Percentiles rank a stretch among this genome's conserved stretches.
Evolutionary conservation across 2,329 filamentous ascomycete genomes (phyloP).

Genomic region (Beauveria pseudobassiana): DNA sequence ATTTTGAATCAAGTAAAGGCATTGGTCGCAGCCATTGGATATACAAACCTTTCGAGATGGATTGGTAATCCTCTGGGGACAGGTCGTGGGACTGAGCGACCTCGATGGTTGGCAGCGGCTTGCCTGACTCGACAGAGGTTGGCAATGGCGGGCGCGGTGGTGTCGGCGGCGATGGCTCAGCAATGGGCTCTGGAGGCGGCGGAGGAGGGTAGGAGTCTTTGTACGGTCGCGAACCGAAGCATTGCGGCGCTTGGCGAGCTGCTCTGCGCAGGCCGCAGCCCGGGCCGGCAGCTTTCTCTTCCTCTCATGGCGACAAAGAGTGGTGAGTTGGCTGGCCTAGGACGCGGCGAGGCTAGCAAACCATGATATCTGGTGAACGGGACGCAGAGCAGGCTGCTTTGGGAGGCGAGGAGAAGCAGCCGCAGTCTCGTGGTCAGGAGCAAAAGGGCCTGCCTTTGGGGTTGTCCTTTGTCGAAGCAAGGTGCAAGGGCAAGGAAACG

Average conservation of each 20-base stretch:
- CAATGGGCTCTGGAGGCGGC: conserved; percentile 29
- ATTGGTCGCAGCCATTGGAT: conserved; percentile 1
- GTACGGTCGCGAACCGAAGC: conserved; percentile 47
- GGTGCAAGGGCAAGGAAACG: background rate
- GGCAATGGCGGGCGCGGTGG: conserved; percentile 44
- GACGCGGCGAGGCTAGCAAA: conserved; percentile 9
- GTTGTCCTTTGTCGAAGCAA: background rate
- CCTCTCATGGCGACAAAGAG: conserved; percentile 41
- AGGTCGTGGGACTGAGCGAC: conserved; percentile 58
- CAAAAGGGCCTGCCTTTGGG: background rate
- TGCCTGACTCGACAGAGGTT: conserved; percentile 53
- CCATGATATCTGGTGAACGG: conserved; percentile 4
- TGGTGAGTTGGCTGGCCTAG: conserved; percentile 5
- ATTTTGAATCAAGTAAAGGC: background rate
- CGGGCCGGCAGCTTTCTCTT: conserved; percentile 59
- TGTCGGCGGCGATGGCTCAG: conserved; percentile 22
- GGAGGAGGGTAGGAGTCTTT: conserved; percentile 38
- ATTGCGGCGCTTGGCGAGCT: conserved; percentile 52
- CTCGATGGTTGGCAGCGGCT: conserved; percentile 64
- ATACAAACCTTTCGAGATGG: conserved; percentile 58
- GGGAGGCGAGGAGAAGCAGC: background rate
- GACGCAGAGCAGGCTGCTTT: conserved; percentile 10
- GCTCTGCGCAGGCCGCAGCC: conserved; percentile 53
- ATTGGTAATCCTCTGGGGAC: conserved; percentile 60
- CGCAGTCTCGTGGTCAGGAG: background rate